Percentiles rank a stretch among this genome's conserved stretches.
Conservation (phyloP, 2,329 filamentous ascomycete species). For the Phyllosticta citrichinensis region DNA sequence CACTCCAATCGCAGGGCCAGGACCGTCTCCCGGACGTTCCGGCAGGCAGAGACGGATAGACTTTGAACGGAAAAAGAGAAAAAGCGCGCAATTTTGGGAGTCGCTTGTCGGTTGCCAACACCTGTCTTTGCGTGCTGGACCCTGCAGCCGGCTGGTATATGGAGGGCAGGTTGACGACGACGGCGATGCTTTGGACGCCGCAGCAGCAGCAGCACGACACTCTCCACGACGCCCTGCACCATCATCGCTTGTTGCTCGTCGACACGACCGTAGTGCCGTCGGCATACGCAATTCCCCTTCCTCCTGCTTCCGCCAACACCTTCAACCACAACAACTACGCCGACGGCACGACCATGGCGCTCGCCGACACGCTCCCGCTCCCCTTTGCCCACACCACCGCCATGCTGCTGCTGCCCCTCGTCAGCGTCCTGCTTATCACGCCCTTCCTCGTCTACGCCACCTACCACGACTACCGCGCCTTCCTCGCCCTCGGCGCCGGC, state of each 20-base stretch:
- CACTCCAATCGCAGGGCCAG: too few relatives aligned
- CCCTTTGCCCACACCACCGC: neutral
- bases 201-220: neutral
- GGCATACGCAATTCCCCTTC: neutral
- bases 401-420: slow-evolving; percentile 13
- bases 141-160: too few relatives aligned
- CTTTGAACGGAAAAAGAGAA: too few relatives aligned
- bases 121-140: too few relatives aligned
- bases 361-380: neutral
- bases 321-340: neutral
- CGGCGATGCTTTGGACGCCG: neutral
- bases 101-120: too few relatives aligned
- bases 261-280: neutral
- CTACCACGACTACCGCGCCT: slow-evolving; percentile 64
- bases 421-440: slow-evolving; percentile 13
- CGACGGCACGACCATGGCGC: neutral
- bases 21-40: too few relatives aligned
- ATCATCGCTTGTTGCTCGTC: neutral
- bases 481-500: slow-evolving; percentile 67
- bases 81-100: too few relatives aligned
- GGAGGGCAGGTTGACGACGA: too few relatives aligned
- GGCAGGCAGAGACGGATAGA: too few relatives aligned
- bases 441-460: slow-evolving; percentile 28
- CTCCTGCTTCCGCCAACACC: neutral
- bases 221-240: neutral